Evolutionary conservation across 345 rosid genomes (phyloP).

Genomic region (Hypericum androsaemum): DNA sequence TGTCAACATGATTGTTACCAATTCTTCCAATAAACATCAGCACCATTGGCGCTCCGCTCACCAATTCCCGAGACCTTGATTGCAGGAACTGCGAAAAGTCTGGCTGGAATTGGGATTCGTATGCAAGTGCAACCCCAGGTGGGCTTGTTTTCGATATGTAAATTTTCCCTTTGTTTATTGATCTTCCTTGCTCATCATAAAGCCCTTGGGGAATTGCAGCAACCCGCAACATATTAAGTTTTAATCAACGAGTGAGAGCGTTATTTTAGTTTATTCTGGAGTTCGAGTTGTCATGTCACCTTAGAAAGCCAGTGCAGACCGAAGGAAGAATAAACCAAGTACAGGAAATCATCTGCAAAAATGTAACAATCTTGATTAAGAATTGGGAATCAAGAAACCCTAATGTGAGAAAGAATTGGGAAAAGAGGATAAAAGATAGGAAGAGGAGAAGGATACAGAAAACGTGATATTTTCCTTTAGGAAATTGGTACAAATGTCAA

Average conservation of each 20-base stretch:
- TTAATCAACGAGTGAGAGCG: too few species aligned
- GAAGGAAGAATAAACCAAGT: slow-evolving; percentile 17
- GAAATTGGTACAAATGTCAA: too few species aligned
- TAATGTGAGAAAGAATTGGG: too few species aligned
- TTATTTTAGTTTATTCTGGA: too few species aligned
- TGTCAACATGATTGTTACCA: slow-evolving; percentile 50
- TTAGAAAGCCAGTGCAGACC: slow-evolving; percentile 27
- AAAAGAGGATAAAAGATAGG: too few species aligned
- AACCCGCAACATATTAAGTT: too few species aligned
- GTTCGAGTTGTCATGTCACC: slow-evolving; percentile 20
- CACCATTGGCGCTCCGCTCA: slow-evolving; percentile 11
- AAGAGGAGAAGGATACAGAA: too few species aligned
- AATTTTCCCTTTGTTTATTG: slow-evolving; percentile 21
- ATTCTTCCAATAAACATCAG: slow-evolving; percentile 50
- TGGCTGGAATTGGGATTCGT: slow-evolving; percentile 15
- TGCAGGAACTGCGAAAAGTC: slow-evolving; percentile 18
- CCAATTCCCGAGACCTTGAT: slow-evolving; percentile 18
- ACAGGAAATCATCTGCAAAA: background rate
- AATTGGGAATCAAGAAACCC: too few species aligned
- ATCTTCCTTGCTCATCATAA: slow-evolving; percentile 8
- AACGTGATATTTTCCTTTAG: too few species aligned
- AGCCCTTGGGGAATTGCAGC: background rate
- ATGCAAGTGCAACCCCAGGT: slow-evolving; percentile 14
- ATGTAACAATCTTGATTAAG: too few species aligned
- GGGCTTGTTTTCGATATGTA: slow-evolving; percentile 17